phyloP scores from a whole-genome alignment of 345 rosid genomes.

The Gossypium longicalyx region DNA sequence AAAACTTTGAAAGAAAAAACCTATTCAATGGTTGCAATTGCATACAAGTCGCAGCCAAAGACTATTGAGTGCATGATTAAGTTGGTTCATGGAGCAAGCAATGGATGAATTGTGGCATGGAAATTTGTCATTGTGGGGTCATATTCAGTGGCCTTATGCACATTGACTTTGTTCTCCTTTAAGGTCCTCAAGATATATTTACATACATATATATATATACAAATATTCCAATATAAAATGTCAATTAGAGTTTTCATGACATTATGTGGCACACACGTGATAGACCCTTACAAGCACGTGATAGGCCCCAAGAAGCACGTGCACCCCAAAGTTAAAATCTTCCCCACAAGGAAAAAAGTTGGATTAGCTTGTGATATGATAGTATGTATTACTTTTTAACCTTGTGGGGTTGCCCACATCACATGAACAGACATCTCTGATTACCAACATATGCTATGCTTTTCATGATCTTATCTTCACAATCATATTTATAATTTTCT shows the following conservation, averaged over 20 bases:
- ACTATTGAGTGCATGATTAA: background rate
- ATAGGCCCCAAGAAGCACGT: background rate
- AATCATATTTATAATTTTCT: background rate
- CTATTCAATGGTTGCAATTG: background rate
- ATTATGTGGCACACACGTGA: background rate
- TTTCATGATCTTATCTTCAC: no score
- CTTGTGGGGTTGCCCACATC: no score
- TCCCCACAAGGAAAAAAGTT: no score
- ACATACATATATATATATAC: no score
- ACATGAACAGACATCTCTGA: no score
- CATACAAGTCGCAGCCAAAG: constrained; percentile 1
- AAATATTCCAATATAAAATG: no score
- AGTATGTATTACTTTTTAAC: background rate
- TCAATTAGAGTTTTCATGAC: background rate
- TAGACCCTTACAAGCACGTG: background rate
- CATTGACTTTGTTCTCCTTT: constrained; percentile 16
- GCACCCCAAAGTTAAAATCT: background rate
- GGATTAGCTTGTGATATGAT: background rate
- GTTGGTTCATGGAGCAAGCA: background rate
- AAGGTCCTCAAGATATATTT: no score
- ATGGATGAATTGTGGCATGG: background rate
- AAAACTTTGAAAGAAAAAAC: no score
- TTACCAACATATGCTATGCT: no score
- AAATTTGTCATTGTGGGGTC: constrained; percentile 18
- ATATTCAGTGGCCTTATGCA: constrained; percentile 3